A percentile compares a stretch with the other conserved stretches of the same genome.
Conservation (phyloP, 1,284 basidiomycete species). For the Trametes sp. region DNA sequence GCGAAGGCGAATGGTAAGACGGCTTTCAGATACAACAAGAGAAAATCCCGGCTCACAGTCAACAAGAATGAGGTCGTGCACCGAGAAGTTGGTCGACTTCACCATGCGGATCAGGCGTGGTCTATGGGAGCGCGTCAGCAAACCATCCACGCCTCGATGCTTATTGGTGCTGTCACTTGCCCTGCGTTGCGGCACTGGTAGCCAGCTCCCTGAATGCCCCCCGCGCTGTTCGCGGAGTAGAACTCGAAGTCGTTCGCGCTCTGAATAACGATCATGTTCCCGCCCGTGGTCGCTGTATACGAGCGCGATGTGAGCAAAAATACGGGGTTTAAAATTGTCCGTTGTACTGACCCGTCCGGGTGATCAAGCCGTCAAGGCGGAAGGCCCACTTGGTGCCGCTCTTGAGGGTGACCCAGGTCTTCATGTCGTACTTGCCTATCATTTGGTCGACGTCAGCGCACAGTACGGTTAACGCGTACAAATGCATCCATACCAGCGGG, state of each 20-base stretch:
- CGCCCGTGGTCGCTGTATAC: slow-evolving; percentile 38
- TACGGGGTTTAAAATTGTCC: no score
- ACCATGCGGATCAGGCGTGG: slow-evolving; percentile 47
- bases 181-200: slow-evolving; percentile 45
- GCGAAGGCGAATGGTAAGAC: not conserved
- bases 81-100: slow-evolving; percentile 43
- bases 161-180: slow-evolving; percentile 30
- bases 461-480: not conserved
- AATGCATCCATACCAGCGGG: slow-evolving; percentile 33
- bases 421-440: slow-evolving; percentile 42
- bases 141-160: not conserved
- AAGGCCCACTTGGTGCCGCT: slow-evolving; percentile 44
- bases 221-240: slow-evolving; percentile 45
- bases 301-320: no score
- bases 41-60: slow-evolving; percentile 36
- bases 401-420: slow-evolving; percentile 43
- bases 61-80: slow-evolving; percentile 48
- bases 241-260: slow-evolving; percentile 48
- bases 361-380: slow-evolving; percentile 45
- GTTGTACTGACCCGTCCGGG: slow-evolving; percentile 32
- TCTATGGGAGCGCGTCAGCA: slow-evolving; percentile 7
- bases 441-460: not conserved
- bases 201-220: slow-evolving; percentile 46
- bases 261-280: slow-evolving; percentile 44
- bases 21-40: not conserved